These are phyloP conservation scores for Akanthomyces uredinophilus DNA, from an alignment of 2,329 filamentous ascomycete genomes.

Conservation along the genomic window DNA sequence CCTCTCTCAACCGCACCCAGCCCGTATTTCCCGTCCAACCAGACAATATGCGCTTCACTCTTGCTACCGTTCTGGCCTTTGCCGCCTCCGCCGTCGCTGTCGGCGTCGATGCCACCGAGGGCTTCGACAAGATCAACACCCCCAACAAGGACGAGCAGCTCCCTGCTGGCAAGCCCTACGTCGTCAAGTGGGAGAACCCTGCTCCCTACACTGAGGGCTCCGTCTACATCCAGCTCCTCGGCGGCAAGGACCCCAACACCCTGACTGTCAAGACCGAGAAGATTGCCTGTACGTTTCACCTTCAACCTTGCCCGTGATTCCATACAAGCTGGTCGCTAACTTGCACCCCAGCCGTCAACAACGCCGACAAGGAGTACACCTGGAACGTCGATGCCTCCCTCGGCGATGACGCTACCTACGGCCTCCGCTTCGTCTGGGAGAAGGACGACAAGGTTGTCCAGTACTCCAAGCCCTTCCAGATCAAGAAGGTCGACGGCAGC, in stretches of 20 bases:
- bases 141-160: slow-evolving; percentile 42
- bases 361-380: slow-evolving; percentile 38
- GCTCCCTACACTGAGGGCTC: slow-evolving; percentile 36
- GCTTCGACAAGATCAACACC: slow-evolving; percentile 50
- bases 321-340: background rate
- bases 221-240: slow-evolving; percentile 51
- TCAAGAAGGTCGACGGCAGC: slow-evolving; percentile 30
- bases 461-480: slow-evolving; percentile 59
- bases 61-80: slow-evolving; percentile 47
- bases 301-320: background rate
- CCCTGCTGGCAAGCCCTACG: slow-evolving; percentile 43
- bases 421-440: slow-evolving; percentile 50
- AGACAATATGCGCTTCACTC: slow-evolving; percentile 51
- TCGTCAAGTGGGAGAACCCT: slow-evolving; percentile 46
- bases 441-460: slow-evolving; percentile 47
- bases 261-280: slow-evolving; percentile 35
- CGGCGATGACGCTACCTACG: slow-evolving; percentile 47
- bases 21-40: background rate
- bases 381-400: slow-evolving; percentile 47
- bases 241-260: slow-evolving; percentile 40
- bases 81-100: slow-evolving; percentile 43
- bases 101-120: slow-evolving; percentile 37
- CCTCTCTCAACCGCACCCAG: background rate
- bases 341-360: slow-evolving; percentile 30
- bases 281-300: slow-evolving; percentile 46